Percentiles rank a stretch among this genome's conserved stretches.
phyloP scores from a whole-genome alignment of 2,329 filamentous ascomycete genomes.

The Escovopsis sp. region DNA sequence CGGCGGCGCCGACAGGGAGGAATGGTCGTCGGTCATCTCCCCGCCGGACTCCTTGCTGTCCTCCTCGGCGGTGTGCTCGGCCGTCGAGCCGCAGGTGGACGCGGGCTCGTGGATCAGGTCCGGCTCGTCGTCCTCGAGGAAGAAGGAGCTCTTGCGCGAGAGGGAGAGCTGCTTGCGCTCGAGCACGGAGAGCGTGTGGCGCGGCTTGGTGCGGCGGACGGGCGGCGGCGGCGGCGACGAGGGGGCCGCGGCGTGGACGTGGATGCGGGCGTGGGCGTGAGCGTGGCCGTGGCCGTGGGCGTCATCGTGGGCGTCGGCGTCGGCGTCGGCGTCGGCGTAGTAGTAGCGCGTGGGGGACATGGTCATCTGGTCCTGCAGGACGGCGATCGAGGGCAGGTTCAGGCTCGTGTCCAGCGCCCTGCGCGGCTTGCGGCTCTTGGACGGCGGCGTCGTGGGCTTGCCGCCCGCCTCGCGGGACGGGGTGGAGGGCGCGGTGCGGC shows the following conservation, averaged over 20 bases:
- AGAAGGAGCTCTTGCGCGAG: slow-evolving; percentile 38
- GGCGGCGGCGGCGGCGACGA: slow-evolving; percentile 37
- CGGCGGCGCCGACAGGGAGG: slow-evolving; percentile 7
- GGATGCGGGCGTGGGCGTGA: slow-evolving; percentile 27
- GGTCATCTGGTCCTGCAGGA: slow-evolving; percentile 6
- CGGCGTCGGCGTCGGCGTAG: slow-evolving; percentile 31
- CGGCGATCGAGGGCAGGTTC: slow-evolving; percentile 2
- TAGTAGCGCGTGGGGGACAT: slow-evolving; percentile 32
- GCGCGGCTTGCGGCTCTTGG: neutral
- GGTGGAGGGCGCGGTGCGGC: neutral
- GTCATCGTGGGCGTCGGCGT: slow-evolving; percentile 11
- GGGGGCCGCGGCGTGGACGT: too few species aligned
- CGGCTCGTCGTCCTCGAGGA: slow-evolving; percentile 17
- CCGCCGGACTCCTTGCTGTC: slow-evolving; percentile 8
- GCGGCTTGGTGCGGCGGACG: slow-evolving; percentile 29
- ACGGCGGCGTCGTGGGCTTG: neutral
- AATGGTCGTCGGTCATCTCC: slow-evolving; percentile 33
- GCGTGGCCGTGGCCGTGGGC: neutral
- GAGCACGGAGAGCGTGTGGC: slow-evolving; percentile 48
- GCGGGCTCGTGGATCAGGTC: slow-evolving; percentile 10
- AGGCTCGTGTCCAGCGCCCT: neutral
- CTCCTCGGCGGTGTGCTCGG: slow-evolving; percentile 6
- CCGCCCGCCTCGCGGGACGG: neutral
- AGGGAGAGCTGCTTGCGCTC: slow-evolving; percentile 76
- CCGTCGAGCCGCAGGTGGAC: slow-evolving; percentile 3